phyloP scores from a whole-genome alignment of 768 basidiomycete species.

The Lactifluus rugatus region DNA sequence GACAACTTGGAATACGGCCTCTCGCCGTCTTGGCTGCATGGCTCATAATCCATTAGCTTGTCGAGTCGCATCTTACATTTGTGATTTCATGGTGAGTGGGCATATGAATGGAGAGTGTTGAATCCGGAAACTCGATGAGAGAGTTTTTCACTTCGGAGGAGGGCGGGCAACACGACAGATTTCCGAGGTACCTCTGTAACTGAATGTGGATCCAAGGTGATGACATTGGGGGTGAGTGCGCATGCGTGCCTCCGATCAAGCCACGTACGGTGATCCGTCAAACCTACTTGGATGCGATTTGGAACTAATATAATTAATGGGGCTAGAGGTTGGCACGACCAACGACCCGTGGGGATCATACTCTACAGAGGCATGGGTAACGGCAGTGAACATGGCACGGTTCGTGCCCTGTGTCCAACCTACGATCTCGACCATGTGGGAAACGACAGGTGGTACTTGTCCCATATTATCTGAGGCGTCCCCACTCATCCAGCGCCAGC shows the following conservation, averaged over 20 bases:
- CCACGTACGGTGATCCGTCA: neutral
- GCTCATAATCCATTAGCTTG: neutral
- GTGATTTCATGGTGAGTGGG: too few relatives aligned
- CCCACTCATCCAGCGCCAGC: conserved; percentile 4
- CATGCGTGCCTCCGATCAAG: neutral
- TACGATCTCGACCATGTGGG: neutral
- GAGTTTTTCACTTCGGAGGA: too few relatives aligned
- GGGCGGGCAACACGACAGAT: too few relatives aligned
- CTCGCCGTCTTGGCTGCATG: neutral
- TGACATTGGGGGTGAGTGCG: too few relatives aligned
- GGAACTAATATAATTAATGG: conserved; percentile 2
- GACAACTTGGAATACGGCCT: too few relatives aligned
- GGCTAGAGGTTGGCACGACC: neutral
- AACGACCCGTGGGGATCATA: conserved; percentile 1
- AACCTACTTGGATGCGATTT: neutral
- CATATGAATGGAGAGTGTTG: too few relatives aligned
- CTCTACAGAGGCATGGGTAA: conserved; percentile 1
- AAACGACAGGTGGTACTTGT: conserved; percentile 1
- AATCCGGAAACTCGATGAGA: too few relatives aligned
- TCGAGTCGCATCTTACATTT: neutral
- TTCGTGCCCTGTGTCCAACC: conserved; percentile 9
- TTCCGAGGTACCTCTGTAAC: too few relatives aligned
- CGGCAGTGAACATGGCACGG: neutral
- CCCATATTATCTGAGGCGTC: neutral
- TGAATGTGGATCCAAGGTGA: too few relatives aligned